Evolutionary conservation across 805 yeast species (phyloP), one percentile per base, ranked within the genome.

Genomic region (Saccharomycopsis amapae): DNA sequence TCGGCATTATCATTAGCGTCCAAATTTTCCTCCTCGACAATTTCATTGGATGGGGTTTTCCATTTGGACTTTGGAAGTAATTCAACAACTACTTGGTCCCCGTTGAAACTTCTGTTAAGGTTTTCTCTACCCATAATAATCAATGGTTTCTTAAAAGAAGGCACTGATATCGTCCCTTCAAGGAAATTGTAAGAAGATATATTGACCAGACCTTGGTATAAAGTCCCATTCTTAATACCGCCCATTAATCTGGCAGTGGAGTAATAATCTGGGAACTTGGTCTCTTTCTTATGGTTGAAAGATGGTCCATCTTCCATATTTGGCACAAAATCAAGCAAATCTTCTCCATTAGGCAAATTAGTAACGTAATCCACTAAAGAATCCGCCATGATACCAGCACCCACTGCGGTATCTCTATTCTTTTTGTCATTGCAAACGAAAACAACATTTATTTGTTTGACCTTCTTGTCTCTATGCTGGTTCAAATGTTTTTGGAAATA

Each of bases 61-160:
- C 98, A 93, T 59, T 85, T 79, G 24, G 73, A 69, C 53, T 85
- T 76, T 1, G 97, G 96, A 36, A 93, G 68, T 36, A 93, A 66
- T 63, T 93, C 97, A 4, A 93, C 87, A 38, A 88, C 85, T 25
- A 93, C 97, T 31, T 79, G 75, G 58, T 93, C 99, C 23, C 96
- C 89, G 56, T 85, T 86, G 66, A 90, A 90, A 0, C 90, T 84
- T 63, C 99, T 78, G 62, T 93, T 93, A 55, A 93, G 65, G 60
- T 81, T 80, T 57, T 85, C 85, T 39, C 89, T 73, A 0, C 98
- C 99, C 10, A 84, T 64, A 32, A 93, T 69, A 34, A 90, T 67
- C 25, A 93, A 69, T 1, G 97, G 97, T 60, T 81, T 83, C 36
- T 86, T 80, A 58, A 86, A 81, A 0, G 83, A 76, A 1, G 81